phyloP scores from a whole-genome alignment of 1,139 yeast species.

The Hansenula sp. region DNA sequence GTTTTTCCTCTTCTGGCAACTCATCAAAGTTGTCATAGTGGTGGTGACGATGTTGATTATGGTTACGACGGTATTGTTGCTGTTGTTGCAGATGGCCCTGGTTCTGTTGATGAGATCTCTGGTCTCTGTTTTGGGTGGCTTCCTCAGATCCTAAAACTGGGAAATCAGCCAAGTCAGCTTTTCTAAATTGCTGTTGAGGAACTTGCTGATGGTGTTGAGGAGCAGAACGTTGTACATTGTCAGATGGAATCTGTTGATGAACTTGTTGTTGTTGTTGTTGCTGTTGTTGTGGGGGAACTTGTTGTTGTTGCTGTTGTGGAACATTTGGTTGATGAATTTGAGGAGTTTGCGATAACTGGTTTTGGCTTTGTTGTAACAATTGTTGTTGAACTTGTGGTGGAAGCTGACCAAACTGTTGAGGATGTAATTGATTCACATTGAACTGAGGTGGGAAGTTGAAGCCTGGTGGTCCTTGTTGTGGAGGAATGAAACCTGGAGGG shows the following conservation, averaged over 20 bases:
- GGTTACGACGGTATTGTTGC: slow-evolving; percentile 19
- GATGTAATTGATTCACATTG: slow-evolving; percentile 20
- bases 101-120: slow-evolving; percentile 9
- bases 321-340: slow-evolving; percentile 11
- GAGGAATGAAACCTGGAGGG: slow-evolving; percentile 23
- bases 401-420: slow-evolving; percentile 26
- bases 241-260: slow-evolving; percentile 18
- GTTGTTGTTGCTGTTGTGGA: slow-evolving; percentile 14
- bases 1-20: slow-evolving; percentile 47
- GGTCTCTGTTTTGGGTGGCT: slow-evolving; percentile 12
- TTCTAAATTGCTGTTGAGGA: slow-evolving; percentile 1
- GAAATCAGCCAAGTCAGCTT: slow-evolving; percentile 42
- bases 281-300: slow-evolving; percentile 14
- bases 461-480: slow-evolving; percentile 31
- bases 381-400: slow-evolving; percentile 27
- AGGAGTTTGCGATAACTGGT: slow-evolving; percentile 8
- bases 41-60: slow-evolving; percentile 25
- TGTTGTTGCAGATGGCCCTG: slow-evolving; percentile 5
- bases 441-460: slow-evolving; percentile 36
- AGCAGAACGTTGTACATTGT: slow-evolving; percentile 14
- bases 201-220: slow-evolving; percentile 5
- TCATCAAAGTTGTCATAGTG: slow-evolving; percentile 24
- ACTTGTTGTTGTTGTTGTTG: slow-evolving; percentile 14
- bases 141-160: slow-evolving; percentile 48
- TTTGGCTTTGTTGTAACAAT: slow-evolving; percentile 12